A percentile compares a stretch with the other conserved stretches of the same genome.
Conservation (phyloP, 768 basidiomycete genomes). For the Serpula lacrymans region DNA sequence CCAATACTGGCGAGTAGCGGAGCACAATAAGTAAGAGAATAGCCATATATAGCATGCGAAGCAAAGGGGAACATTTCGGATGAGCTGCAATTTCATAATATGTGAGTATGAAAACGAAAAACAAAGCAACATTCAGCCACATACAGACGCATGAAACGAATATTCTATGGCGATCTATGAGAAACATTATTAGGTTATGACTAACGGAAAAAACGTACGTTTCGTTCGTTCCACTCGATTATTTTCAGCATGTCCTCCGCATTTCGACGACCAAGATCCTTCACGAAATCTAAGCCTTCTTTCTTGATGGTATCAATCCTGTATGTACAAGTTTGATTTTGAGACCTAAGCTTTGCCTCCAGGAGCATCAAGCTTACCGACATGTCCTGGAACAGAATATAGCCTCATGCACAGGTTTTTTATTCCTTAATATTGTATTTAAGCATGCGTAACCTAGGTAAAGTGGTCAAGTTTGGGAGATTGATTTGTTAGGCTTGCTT, state of each 20-base stretch:
- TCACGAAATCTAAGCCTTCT: conserved; percentile 78
- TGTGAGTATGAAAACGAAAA: background rate
- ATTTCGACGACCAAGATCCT: conserved; percentile 77
- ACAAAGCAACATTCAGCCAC: too few species aligned
- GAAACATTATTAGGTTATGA: conserved; percentile 1
- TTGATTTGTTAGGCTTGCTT: too few species aligned
- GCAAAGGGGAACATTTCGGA: conserved; percentile 95
- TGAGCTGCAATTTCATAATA: conserved; percentile 36
- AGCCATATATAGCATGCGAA: conserved; percentile 76
- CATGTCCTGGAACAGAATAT: conserved; percentile 78
- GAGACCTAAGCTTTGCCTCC: background rate
- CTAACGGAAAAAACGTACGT: conserved; percentile 38
- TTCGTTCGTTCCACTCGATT: conserved; percentile 89
- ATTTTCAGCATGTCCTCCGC: conserved; percentile 65
- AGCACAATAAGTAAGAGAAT: conserved; percentile 74
- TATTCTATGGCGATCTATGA: conserved; percentile 40
- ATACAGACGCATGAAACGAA: conserved; percentile 79
- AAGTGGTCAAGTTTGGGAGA: conserved; percentile 10
- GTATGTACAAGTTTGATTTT: conserved; percentile 23
- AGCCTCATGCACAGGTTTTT: conserved; percentile 58
- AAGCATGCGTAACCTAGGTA: conserved; percentile 72
- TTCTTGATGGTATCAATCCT: conserved; percentile 78
- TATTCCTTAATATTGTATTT: conserved; percentile 75
- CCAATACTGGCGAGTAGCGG: conserved; percentile 54
- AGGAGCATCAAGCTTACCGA: conserved; percentile 48